Evolutionary conservation across 441 rosid genomes (phyloP).

Genomic region (Dalechampia spathulata): DNA sequence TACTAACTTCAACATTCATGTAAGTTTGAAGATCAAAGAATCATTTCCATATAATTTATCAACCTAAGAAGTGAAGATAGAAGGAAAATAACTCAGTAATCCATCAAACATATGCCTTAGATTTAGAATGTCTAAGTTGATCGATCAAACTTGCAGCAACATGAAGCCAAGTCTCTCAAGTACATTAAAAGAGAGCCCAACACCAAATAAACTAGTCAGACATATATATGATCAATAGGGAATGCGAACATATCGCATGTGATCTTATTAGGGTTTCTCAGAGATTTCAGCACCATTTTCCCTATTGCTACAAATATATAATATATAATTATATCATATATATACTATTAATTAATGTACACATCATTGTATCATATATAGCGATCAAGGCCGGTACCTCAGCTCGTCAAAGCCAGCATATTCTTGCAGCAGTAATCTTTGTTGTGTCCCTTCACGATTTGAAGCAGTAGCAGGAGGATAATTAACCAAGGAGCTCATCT

Average conservation of each 20-base stretch:
- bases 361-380: conserved; percentile 4
- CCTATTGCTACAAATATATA: conserved; percentile 9
- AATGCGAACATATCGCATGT: neutral
- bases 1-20: too few species aligned
- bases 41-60: too few species aligned
- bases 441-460: conserved; percentile 18
- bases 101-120: neutral
- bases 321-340: neutral
- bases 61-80: too few species aligned
- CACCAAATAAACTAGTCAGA: neutral
- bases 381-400: conserved; percentile 14
- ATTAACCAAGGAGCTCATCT: conserved; percentile 20
- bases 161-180: too few species aligned
- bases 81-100: too few species aligned
- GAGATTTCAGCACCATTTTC: conserved; percentile 7
- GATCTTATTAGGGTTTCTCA: conserved; percentile 22
- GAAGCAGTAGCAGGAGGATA: conserved; percentile 19
- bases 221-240: neutral
- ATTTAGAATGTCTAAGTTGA: neutral
- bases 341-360: neutral
- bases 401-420: conserved; percentile 16
- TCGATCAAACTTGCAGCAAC: neutral
- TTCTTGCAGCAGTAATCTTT: conserved; percentile 21
- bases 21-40: too few species aligned
- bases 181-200: neutral